phyloP scores from a whole-genome alignment of 202 grass and related monocot species.

The Panicum hallii region DNA sequence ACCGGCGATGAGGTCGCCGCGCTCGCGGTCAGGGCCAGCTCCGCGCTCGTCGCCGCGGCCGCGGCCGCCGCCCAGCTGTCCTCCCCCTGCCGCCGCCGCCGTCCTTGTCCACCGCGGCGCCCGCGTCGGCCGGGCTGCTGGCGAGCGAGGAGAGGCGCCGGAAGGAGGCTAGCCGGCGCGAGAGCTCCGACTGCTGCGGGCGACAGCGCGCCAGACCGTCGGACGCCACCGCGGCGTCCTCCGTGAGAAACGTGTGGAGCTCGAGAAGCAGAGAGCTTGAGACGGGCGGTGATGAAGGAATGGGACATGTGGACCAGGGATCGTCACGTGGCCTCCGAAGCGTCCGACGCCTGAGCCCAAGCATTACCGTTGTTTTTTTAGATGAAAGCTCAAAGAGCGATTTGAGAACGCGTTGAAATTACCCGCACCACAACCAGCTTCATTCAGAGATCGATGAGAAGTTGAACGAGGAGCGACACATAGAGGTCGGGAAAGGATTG shows the following conservation, averaged over 20 bases:
- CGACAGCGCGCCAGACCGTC: constrained; percentile 66
- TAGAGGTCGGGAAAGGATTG: background rate
- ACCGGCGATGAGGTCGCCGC: constrained; percentile 62
- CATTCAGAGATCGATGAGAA: too few species aligned
- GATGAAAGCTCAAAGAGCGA: too few species aligned
- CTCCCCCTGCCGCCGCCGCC: background rate
- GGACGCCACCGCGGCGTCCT: constrained; percentile 63
- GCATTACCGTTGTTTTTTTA: too few species aligned
- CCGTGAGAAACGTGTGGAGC: background rate
- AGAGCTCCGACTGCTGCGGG: constrained; percentile 70
- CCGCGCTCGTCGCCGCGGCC: constrained; percentile 5
- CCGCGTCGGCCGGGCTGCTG: constrained; percentile 51
- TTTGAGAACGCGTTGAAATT: too few species aligned
- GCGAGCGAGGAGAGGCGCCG: constrained; percentile 52
- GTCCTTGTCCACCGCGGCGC: background rate
- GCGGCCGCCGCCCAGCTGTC: background rate
- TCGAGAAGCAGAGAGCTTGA: too few species aligned
- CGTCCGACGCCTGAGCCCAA: too few species aligned
- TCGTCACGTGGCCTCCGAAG: too few species aligned
- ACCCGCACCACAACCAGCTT: too few species aligned
- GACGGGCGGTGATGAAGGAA: too few species aligned
- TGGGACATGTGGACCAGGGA: too few species aligned
- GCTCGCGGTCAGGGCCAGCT: constrained; percentile 69
- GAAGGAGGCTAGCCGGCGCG: constrained; percentile 74
- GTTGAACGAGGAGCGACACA: too few species aligned